Conservation (phyloP, 1,284 basidiomycete genomes). For the Rhodotorula sp. region DNA sequence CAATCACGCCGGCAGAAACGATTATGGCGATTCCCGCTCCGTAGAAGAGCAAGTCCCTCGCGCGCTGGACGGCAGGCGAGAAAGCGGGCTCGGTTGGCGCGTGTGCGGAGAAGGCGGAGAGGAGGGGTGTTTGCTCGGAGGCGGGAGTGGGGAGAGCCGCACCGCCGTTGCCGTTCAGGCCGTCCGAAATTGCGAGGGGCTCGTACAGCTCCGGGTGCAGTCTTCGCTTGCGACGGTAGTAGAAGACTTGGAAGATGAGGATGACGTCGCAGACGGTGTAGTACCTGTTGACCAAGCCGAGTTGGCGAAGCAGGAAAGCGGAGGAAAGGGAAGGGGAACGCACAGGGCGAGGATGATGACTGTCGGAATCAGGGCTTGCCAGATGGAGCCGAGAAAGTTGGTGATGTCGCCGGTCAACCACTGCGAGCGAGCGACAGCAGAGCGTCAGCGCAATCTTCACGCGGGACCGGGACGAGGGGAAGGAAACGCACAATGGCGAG, state of each 20-base stretch:
- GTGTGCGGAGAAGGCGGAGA: slow-evolving; percentile 39
- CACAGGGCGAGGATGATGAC: slow-evolving; percentile 42
- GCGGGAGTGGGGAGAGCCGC: not conserved
- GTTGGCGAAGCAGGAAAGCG: not conserved
- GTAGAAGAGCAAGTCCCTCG: slow-evolving; percentile 33
- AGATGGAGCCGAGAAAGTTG: slow-evolving; percentile 42
- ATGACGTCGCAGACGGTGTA: slow-evolving; percentile 41
- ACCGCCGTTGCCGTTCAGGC: not conserved
- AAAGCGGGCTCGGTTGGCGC: slow-evolving; percentile 17
- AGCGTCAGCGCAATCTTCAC: not conserved
- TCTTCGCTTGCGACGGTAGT: slow-evolving; percentile 43
- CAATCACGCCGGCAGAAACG: slow-evolving; percentile 33
- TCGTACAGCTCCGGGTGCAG: slow-evolving; percentile 40
- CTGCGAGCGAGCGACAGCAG: slow-evolving; percentile 6
- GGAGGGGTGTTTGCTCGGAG: slow-evolving; percentile 27
- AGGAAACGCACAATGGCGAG: slow-evolving; percentile 39
- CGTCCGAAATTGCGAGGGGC: slow-evolving; percentile 4
- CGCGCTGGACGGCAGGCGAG: slow-evolving; percentile 13
- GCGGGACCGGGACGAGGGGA: not conserved
- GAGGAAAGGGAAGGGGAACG: not conserved
- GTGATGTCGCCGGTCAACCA: slow-evolving; percentile 45
- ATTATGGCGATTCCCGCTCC: slow-evolving; percentile 38
- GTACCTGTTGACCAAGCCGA: not conserved
- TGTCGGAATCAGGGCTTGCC: slow-evolving; percentile 41
- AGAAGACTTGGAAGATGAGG: slow-evolving; percentile 41